These are phyloP conservation scores for Nephelium lappaceum DNA, from an alignment of 345 rosid genomes.

Conservation along the genomic window DNA sequence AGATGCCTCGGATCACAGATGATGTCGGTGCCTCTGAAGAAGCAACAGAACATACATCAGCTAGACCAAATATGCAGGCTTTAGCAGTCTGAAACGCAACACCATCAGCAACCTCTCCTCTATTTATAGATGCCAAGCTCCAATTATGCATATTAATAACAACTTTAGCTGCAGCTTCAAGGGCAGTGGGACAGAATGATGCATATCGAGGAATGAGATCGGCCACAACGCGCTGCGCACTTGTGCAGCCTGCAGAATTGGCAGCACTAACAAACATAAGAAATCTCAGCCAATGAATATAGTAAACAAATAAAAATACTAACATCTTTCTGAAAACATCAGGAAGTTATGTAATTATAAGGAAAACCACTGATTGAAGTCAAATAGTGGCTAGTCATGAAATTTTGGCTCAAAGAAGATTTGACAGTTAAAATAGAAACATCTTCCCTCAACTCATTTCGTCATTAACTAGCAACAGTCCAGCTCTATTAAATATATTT, in stretches of 20 bases:
- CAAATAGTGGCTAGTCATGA: background rate
- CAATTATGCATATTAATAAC: conserved; percentile 63
- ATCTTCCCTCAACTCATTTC: background rate
- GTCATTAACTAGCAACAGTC: background rate
- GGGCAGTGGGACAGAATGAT: conserved; percentile 74
- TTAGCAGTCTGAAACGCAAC: conserved; percentile 79
- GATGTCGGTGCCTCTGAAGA: conserved; percentile 52
- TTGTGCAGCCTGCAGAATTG: conserved; percentile 73
- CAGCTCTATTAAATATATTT: background rate
- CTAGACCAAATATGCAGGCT: conserved; percentile 81
- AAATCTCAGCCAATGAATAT: conserved; percentile 10
- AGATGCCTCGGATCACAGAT: conserved; percentile 57
- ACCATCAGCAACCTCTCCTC: conserved; percentile 72
- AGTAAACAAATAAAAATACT: background rate
- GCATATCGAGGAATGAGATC: conserved; percentile 92
- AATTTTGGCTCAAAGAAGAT: background rate
- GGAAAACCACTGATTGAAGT: background rate
- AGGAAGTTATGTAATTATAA: background rate
- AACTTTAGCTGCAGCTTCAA: conserved; percentile 72
- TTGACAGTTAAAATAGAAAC: background rate
- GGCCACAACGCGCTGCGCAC: conserved; percentile 84
- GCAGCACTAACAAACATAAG: conserved; percentile 5
- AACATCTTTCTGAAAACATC: background rate
- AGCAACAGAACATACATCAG: conserved; percentile 74
- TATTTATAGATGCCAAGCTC: conserved; percentile 49